Percentiles rank a stretch among this genome's conserved stretches.
Evolutionary conservation across 768 basidiomycete species (phyloP).

Genomic region (Leccinum truebloodii): DNA sequence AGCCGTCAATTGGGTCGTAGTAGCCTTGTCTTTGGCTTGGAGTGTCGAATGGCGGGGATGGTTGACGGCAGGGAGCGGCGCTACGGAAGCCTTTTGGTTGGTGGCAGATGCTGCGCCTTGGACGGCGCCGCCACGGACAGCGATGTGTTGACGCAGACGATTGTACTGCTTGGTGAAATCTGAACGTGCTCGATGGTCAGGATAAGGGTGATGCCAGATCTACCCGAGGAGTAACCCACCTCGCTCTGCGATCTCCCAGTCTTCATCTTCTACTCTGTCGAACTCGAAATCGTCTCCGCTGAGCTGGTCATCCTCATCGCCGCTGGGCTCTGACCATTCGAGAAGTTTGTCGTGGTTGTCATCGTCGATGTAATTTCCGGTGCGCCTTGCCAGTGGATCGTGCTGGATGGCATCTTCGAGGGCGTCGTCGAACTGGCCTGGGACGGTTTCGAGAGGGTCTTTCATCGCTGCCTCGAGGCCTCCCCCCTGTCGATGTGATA

Average conservation of each 20-base stretch:
- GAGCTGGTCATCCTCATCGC: conserved; percentile 32
- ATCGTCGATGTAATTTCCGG: conserved; percentile 48
- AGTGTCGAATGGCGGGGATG: conserved; percentile 46
- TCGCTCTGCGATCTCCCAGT: conserved; percentile 85
- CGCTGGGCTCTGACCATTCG: conserved; percentile 32
- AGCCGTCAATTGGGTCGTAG: conserved; percentile 70
- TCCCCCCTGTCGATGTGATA: not conserved
- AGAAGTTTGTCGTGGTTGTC: conserved; percentile 18
- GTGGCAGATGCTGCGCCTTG: conserved; percentile 57
- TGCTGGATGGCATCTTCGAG: conserved; percentile 32
- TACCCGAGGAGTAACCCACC: conserved; percentile 43
- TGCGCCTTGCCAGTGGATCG: conserved; percentile 20
- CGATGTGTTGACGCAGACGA: conserved; percentile 87
- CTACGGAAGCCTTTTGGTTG: conserved; percentile 51
- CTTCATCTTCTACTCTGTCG: conserved; percentile 77
- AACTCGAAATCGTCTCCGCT: conserved; percentile 56
- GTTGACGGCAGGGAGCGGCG: conserved; percentile 71
- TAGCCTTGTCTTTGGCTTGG: conserved; percentile 55
- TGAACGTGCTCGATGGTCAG: conserved; percentile 33
- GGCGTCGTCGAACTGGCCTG: conserved; percentile 67
- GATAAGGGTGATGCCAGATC: not conserved
- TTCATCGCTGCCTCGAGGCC: conserved; percentile 15
- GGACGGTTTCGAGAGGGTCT: conserved; percentile 33
- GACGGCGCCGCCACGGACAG: conserved; percentile 73
- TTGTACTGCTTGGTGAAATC: conserved; percentile 99